A percentile compares a stretch with the other conserved stretches of the same genome.
Conservation (phyloP, 1,284 basidiomycete species). For the Microbotryum saponariae region DNA sequence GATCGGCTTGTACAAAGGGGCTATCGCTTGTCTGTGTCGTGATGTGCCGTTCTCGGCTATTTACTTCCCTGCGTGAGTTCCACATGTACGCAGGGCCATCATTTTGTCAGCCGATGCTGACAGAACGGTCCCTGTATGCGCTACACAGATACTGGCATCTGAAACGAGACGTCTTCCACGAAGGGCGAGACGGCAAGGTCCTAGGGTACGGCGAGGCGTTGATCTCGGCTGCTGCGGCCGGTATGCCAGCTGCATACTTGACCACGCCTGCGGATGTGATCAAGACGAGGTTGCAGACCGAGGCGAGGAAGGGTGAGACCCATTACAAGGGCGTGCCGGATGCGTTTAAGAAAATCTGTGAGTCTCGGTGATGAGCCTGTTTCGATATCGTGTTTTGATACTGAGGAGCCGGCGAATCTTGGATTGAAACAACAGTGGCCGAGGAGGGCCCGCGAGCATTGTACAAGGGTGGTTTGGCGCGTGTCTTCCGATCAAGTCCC, state of each 20-base stretch:
- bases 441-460: constrained; percentile 84
- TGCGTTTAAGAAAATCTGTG: constrained; percentile 82
- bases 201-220: constrained; percentile 87
- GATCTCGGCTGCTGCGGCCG: constrained; percentile 63
- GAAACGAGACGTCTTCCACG: constrained; percentile 88
- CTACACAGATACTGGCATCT: constrained; percentile 37
- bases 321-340: constrained; percentile 85
- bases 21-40: constrained; percentile 70
- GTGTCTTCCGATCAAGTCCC: constrained; percentile 64
- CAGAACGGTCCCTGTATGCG: background rate
- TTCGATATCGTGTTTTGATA: background rate
- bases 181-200: constrained; percentile 91
- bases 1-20: constrained; percentile 84
- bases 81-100: background rate
- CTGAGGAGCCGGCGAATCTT: too few relatives aligned
- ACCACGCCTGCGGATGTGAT: constrained; percentile 69
- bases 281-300: constrained; percentile 97
- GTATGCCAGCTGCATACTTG: constrained; percentile 72
- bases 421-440: constrained; percentile 32
- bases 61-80: constrained; percentile 49
- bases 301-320: constrained; percentile 84
- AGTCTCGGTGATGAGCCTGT: constrained; percentile 35
- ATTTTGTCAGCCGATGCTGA: background rate
- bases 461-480: constrained; percentile 92
- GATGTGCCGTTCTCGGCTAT: constrained; percentile 78